Evolutionary conservation across 2,329 filamentous ascomycete species (phyloP).

Genomic region (Trichoderma afroharzianum): DNA sequence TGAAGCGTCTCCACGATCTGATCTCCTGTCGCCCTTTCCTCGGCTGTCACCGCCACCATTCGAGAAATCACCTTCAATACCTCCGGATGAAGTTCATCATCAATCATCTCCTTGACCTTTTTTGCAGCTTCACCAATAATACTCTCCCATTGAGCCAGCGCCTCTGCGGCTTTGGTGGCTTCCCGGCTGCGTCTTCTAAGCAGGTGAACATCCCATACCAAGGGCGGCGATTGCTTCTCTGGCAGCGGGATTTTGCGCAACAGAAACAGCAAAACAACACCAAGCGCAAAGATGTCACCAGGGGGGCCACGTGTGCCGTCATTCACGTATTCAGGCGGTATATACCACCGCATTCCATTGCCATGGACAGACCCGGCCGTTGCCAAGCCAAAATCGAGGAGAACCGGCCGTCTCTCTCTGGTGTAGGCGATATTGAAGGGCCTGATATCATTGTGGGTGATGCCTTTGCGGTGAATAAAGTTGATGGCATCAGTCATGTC

Average conservation of each 20-base stretch:
- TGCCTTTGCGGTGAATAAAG: slow-evolving; percentile 5
- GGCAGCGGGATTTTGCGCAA: neutral
- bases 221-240: neutral
- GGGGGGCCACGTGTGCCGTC: neutral
- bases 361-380: neutral
- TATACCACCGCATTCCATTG: neutral
- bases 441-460: slow-evolving; percentile 22
- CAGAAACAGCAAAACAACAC: neutral
- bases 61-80: neutral
- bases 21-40: neutral
- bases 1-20: neutral
- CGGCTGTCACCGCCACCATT: neutral
- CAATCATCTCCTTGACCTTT: neutral
- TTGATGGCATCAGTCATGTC: slow-evolving; percentile 24
- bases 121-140: neutral
- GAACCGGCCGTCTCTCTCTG: slow-evolving; percentile 14
- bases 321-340: neutral
- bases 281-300: neutral
- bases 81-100: neutral
- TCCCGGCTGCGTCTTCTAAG: too few species aligned
- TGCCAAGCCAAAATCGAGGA: slow-evolving; percentile 3
- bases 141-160: too few species aligned
- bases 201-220: neutral
- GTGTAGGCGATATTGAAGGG: slow-evolving; percentile 20
- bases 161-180: too few species aligned